Percentiles rank a stretch among this genome's conserved stretches.
phyloP scores from a whole-genome alignment of 306 rosid species.

The Quillaja saponaria region DNA sequence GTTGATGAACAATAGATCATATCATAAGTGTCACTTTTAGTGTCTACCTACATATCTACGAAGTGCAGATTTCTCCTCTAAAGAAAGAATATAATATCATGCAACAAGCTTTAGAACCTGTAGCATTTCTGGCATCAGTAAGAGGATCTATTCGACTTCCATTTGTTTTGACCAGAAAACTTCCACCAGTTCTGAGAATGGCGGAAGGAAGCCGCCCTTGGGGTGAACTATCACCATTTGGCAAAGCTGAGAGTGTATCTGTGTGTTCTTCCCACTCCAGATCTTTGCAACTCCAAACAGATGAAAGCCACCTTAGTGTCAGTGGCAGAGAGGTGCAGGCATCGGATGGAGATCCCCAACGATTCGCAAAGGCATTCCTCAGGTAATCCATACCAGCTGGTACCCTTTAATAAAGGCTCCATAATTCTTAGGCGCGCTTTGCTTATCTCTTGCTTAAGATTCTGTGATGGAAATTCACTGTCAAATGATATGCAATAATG shows the following conservation, averaged over 20 bases:
- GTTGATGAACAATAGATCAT: slow-evolving; percentile 6
- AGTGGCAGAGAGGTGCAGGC: slow-evolving; percentile 57
- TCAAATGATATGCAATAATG: slow-evolving; percentile 23
- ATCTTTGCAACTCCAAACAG: slow-evolving; percentile 60
- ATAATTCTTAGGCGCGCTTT: slow-evolving; percentile 72
- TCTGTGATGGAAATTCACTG: slow-evolving; percentile 43
- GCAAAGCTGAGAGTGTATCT: slow-evolving; percentile 42
- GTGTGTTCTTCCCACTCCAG: slow-evolving; percentile 83
- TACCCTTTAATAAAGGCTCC: slow-evolving; percentile 78
- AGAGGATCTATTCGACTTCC: slow-evolving; percentile 32
- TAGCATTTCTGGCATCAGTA: slow-evolving; percentile 32
- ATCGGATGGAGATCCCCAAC: slow-evolving; percentile 72
- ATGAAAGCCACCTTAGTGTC: slow-evolving; percentile 71
- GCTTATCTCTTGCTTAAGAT: slow-evolving; percentile 85
- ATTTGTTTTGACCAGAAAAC: slow-evolving; percentile 46
- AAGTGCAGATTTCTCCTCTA: neutral
- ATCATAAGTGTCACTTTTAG: slow-evolving; percentile 2
- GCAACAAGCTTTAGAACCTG: slow-evolving; percentile 39
- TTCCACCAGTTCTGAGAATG: slow-evolving; percentile 78
- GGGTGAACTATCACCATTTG: slow-evolving; percentile 34
- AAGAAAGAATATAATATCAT: neutral
- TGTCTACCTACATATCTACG: neutral
- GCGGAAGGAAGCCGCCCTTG: slow-evolving; percentile 73
- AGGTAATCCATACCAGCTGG: slow-evolving; percentile 92
- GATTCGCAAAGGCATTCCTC: slow-evolving; percentile 70